phyloP scores from a whole-genome alignment of 768 basidiomycete species.

The Kwoniella pini region DNA sequence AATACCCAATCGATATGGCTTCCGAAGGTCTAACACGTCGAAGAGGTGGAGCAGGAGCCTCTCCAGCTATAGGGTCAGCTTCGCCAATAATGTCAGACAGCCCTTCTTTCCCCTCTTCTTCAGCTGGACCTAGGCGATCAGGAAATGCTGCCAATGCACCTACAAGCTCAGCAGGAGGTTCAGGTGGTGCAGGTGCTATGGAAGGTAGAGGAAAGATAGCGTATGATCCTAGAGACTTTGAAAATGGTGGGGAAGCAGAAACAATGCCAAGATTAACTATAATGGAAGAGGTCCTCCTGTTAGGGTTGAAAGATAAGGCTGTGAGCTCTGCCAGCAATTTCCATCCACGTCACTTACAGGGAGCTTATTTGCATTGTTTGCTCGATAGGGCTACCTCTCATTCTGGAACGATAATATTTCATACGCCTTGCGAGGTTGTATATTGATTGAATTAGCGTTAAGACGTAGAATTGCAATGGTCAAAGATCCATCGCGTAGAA shows the following conservation, averaged over 20 bases:
- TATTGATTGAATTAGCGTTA: conserved; percentile 95
- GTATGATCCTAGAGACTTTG: conserved; percentile 86
- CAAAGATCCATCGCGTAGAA: conserved; percentile 73
- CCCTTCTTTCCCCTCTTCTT: conserved; percentile 23
- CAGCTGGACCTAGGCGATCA: conserved; percentile 26
- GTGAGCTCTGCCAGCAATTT: too few relatives aligned
- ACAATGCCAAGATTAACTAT: conserved; percentile 83
- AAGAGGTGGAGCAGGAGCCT: conserved; percentile 39
- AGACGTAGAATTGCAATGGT: conserved; percentile 89
- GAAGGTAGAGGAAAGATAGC: conserved; percentile 86
- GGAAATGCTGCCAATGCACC: conserved; percentile 58
- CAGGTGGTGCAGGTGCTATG: conserved; percentile 61
- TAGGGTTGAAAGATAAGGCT: conserved; percentile 96
- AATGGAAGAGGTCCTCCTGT: conserved; percentile 92
- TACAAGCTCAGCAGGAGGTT: conserved; percentile 33
- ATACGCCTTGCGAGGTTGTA: conserved; percentile 96
- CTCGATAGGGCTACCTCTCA: conserved; percentile 82
- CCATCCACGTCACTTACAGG: too few relatives aligned
- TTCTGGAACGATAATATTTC: conserved; percentile 99
- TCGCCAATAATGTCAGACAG: conserved; percentile 22
- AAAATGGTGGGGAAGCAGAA: conserved; percentile 58
- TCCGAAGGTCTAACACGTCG: conserved; percentile 53
- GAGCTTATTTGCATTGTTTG: not conserved
- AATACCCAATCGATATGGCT: conserved; percentile 23
- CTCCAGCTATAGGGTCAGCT: conserved; percentile 33